Base-by-base conservation (phyloP, 257 asterid genomes). In the Nicotiana knightiana region DNA sequence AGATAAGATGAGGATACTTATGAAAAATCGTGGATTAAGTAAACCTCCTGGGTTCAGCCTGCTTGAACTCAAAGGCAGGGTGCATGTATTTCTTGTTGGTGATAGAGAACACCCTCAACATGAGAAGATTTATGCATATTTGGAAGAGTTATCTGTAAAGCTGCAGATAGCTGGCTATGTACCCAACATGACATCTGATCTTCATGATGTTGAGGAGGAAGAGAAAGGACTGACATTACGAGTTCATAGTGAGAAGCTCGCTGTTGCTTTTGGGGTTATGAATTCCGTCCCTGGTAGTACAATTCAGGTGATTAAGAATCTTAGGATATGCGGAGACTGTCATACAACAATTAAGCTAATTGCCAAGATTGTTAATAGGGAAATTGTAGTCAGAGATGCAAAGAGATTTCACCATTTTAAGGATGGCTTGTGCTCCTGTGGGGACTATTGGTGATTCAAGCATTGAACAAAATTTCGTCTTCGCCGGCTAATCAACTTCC, bases 1-100 rank as follows among this genome's bases (percentile, higher is more conserved):
- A 79, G 94, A 92, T 86, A 89, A 86, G 87, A 91, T 91, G 91
- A 91, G 97, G 70, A 33, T 85, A 37, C 80, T 84, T 63, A 92
- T 96, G 93, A 91, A 86, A 87, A 85, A 81, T 51, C 89, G 82
- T 3, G 97, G 98, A 39, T 85, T 96, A 71, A 88, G 88, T 58
- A 96, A 96, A 82, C 94, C 97, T 43, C 97, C 98, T 1, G 98
- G 98, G 67, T 93, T 88, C 83, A 96, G 98, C 84, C 86, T 96
- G 67, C 90, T 92, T 81, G 98, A 93, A 86, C 87, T 89, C 26
- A 90, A 91, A 87, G 98, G 98, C 57, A 79, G 85, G 32, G 87
- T 89, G 86, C 93, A 92, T 79, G 78, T 90, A 67, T 93, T 91
- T 86, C 81, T 92, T 67, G 97, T 87, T 26, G 98, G 98, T 80